Evolutionary conservation across 2,329 filamentous ascomycete genomes (phyloP), one percentile per base, ranked within the genome.

Genomic region (Sclerotinia minor): DNA sequence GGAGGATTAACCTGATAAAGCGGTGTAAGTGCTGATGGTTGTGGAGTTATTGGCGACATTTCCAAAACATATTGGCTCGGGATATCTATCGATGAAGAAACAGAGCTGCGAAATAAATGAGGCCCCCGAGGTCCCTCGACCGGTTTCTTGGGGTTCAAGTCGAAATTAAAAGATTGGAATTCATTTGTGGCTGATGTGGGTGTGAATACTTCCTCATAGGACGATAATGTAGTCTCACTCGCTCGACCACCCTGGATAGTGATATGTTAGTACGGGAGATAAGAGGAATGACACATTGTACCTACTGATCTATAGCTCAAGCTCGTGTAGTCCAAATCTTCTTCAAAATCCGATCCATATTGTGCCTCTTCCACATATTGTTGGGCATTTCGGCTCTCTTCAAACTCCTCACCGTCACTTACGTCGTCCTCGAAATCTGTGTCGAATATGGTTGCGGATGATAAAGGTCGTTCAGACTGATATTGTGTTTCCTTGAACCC

Each of bases 211-310:
- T 96, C 93, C 75, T 96, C 92, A 75, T 91, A 93, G 1, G 92
- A 94, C 8, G 93, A 96, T 49, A 95, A 83, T 2, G 94, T 96
- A 3, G 92, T 94, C 76, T 94, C 87, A 81, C 92, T 96, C 69
- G 87, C 87, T 75, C 91, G 86, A 73, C 84, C 85, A 70, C 86
- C 84, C 90, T 93, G 74, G 29, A 52, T 57, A 44, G 45, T 65
- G 47, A 69, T 11, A 67, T 49, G 53, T 70, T 64, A 67, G 55
- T 53, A 72, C 67, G 24, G 67, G 65, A 55, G 58, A 49, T 9
- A 61, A 75, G 72, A 65, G 70, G 58, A 49, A 32, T 49, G 38
- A 49, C 49, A 57, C 49, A 26, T 13, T 54, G 21, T 19, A 81
- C 90, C 78, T 84, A 93, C 91, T 68, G 91, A 93, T 74, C 91